Base-by-base conservation (phyloP, 2,329 filamentous ascomycete genomes). In the Trichophyton mentagrophytes region DNA sequence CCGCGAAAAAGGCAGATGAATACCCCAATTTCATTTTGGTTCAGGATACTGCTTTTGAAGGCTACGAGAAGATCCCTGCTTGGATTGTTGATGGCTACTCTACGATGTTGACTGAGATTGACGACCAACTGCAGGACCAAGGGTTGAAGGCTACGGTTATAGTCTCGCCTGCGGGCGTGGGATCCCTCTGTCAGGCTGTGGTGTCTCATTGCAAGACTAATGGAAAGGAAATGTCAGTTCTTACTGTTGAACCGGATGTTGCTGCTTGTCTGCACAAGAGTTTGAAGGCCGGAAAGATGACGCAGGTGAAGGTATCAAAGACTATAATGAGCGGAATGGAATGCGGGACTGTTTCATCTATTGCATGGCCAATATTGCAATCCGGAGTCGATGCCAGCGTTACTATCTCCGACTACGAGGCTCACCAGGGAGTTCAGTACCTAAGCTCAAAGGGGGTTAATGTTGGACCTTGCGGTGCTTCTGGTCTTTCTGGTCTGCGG, bases 11-110 rank as follows among this genome's bases (percentile, higher is more conserved):
- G 11, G 71, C 77, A 6, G 64, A 67, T 0, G 64, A 68, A 15
- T 67, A 66, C 0, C 66, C 73, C 0, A 69, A 71, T 3, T 78
- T 76, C 0, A 68, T 90, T 5, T 70, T 90, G 46, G 78, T 91
- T 0, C 82, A 88, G 67, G 89, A 92, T 67, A 85, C 81, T 7
- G 80, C 84, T 0, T 87, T 87, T 66, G 78, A 80, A 0, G 84
- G 82, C 1, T 89, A 88, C 66, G 80, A 84, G 55, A 76, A 83
- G 44, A 80, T 90, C 3, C 86, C 88, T 0, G 55, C 82, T 71
- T 90, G 86, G 84, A 86, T 91, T 22, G 85, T 90, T 0, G 84
- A 92, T 63, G 89, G 89, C 0, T 93, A 92, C 67, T 78, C 78
- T 3, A 90, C 87, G 0, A 85, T 91, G 80, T 75, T 91, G 63